These are phyloP conservation scores for Thelonectria rubi DNA, from an alignment of 2,329 filamentous ascomycete species.

Conservation along the genomic window DNA sequence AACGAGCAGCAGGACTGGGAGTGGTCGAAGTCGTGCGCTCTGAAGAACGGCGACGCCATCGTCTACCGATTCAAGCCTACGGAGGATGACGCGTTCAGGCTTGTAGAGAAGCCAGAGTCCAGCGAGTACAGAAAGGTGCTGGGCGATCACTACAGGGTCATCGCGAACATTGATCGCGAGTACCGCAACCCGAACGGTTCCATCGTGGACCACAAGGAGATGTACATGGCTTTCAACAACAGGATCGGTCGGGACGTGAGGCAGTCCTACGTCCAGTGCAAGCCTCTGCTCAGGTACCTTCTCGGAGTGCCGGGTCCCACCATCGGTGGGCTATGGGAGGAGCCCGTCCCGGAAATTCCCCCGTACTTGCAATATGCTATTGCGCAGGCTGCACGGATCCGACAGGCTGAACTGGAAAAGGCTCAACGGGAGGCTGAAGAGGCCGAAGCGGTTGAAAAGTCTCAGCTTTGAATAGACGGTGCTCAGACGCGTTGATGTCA, in stretches of 20 bases:
- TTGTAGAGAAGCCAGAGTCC: background rate
- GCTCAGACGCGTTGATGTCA: too few species aligned
- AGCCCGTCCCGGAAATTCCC: too few species aligned
- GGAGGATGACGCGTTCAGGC: background rate
- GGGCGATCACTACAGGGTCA: background rate
- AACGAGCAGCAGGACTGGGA: background rate
- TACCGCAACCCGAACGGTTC: background rate
- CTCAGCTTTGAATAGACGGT: too few species aligned
- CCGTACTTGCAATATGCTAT: too few species aligned
- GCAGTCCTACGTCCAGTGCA: background rate
- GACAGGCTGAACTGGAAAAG: too few species aligned
- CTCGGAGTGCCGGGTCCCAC: background rate
- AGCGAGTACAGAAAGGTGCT: background rate
- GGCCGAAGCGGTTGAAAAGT: too few species aligned
- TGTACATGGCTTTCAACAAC: background rate
- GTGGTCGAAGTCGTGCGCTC: background rate
- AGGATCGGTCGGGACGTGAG: background rate
- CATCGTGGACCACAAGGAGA: background rate
- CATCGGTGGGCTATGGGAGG: background rate
- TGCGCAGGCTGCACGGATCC: too few species aligned
- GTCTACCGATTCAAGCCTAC: background rate
- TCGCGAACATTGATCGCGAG: background rate
- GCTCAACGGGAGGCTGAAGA: too few species aligned
- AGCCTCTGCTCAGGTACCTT: background rate
- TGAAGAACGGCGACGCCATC: background rate